Evolutionary conservation across 139 green algal genomes (phyloP), one percentile per base, ranked within the genome.

Genomic region (Chlamydomonas sp.): DNA sequence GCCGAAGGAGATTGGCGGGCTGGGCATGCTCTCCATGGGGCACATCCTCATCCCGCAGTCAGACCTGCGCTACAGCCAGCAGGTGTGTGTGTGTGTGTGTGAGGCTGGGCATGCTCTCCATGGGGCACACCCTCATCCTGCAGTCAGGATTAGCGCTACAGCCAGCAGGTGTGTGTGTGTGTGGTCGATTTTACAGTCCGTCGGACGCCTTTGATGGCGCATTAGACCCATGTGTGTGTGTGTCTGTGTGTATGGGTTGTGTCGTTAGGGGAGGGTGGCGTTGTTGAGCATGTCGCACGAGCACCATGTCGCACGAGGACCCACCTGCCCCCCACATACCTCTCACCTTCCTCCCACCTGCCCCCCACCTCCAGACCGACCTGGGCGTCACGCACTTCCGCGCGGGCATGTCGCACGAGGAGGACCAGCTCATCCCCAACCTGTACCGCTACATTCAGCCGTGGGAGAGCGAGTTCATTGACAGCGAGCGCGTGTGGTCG

Each of bases 1-100:
- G 0, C 95, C 95, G 75, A 99, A 99, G 86, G 93, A 99, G 84
- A 94, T 98, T 72, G 95, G 95, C 59, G 94, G 95, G 26, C 89
- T 99, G 80, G 95, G 95, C 73, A 98, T 99, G 95, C 84, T 98
- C 62, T 95, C 86, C 76, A 99, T 99, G 95, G 95, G 95, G 31
- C 95, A 99, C 87, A 99, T 99, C 83, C 87, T 98, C 58, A 97
- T 97, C 74, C 92, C 92, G 68, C 72, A 96, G 88, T 88, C 76
- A 35, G 92, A 97, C 80, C 82, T 95, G 73, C 86, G 87, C 58
- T 97, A 97, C 86, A 91, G 79, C 73, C 83, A 92, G 83, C 92
- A n/a, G n/a, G n/a, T n/a, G n/a, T n/a, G n/a, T n/a, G n/a, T n/a
- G n/a, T n/a, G n/a, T n/a, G n/a, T n/a, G n/a, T n/a, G n/a, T n/a